A percentile compares a stretch with the other conserved stretches of the same genome.
Conservation (phyloP, 768 basidiomycete genomes). For the Gloeophyllum trabeum region DNA sequence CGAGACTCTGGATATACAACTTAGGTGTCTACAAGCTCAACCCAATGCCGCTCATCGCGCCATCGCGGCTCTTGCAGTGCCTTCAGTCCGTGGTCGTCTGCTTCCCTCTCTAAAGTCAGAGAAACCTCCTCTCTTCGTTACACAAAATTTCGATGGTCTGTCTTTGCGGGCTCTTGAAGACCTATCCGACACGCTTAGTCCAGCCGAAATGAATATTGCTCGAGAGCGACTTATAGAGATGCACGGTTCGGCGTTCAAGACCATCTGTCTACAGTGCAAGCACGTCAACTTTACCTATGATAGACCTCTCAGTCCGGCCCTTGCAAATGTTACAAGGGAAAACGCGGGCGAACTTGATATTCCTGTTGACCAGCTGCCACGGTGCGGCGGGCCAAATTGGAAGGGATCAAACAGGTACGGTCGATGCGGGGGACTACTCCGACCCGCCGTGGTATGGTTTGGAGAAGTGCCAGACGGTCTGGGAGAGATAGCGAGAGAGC, state of each 20-base stretch:
- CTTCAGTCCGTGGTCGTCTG: neutral
- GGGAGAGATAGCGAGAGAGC: constrained; percentile 8
- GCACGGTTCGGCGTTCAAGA: neutral
- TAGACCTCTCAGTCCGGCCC: neutral
- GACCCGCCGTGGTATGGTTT: constrained; percentile 19
- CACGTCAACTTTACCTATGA: neutral
- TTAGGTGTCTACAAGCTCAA: constrained; percentile 11
- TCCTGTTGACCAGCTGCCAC: neutral
- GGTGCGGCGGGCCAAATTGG: neutral
- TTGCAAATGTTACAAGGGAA: neutral
- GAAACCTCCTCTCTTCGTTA: neutral
- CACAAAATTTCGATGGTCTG: neutral
- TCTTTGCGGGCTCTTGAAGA: neutral
- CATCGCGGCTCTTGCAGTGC: constrained; percentile 4
- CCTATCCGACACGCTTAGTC: neutral
- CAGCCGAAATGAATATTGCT: neutral
- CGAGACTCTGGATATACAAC: constrained; percentile 11
- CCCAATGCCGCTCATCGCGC: constrained; percentile 16
- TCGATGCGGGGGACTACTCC: constrained; percentile 10
- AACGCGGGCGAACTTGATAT: neutral
- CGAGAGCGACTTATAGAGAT: neutral
- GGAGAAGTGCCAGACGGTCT: constrained; percentile 12
- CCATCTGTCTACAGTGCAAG: neutral
- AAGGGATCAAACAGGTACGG: neutral
- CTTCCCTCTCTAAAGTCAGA: neutral